Conservation (phyloP, 306 rosid genomes). For the Ormosia emarginata region DNA sequence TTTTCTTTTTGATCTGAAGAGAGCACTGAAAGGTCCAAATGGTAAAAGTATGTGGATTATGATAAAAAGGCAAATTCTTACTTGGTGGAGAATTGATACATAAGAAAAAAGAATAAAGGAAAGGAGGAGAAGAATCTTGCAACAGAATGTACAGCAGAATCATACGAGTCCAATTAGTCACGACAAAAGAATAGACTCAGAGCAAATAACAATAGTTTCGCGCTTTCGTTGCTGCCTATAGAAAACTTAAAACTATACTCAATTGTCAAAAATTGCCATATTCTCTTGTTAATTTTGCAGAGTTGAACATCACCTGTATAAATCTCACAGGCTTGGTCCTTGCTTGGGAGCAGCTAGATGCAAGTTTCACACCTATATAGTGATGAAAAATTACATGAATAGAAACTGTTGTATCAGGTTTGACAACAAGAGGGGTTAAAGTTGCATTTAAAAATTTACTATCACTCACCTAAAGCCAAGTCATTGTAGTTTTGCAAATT, state of each 20-base stretch:
- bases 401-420: not conserved
- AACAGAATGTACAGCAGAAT: slow-evolving; percentile 38
- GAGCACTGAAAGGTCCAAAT: slow-evolving; percentile 44
- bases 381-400: not conserved
- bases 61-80: not conserved
- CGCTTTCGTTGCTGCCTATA: no score
- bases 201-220: no score
- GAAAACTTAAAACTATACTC: not conserved
- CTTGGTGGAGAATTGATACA: not conserved
- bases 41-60: not conserved
- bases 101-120: not conserved
- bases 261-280: not conserved
- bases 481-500: not conserved
- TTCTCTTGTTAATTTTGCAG: not conserved
- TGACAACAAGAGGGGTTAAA: not conserved
- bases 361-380: slow-evolving; percentile 53
- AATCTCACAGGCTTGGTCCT: slow-evolving; percentile 52
- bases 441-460: not conserved
- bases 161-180: no score
- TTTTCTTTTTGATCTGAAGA: slow-evolving; percentile 62
- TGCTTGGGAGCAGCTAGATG: slow-evolving; percentile 71
- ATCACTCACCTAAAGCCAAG: not conserved
- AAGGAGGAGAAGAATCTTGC: not conserved
- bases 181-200: no score
- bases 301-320: slow-evolving; percentile 55